phyloP scores from a whole-genome alignment of 2,329 filamentous ascomycete species.

The Pestalotiopsis sp. region DNA sequence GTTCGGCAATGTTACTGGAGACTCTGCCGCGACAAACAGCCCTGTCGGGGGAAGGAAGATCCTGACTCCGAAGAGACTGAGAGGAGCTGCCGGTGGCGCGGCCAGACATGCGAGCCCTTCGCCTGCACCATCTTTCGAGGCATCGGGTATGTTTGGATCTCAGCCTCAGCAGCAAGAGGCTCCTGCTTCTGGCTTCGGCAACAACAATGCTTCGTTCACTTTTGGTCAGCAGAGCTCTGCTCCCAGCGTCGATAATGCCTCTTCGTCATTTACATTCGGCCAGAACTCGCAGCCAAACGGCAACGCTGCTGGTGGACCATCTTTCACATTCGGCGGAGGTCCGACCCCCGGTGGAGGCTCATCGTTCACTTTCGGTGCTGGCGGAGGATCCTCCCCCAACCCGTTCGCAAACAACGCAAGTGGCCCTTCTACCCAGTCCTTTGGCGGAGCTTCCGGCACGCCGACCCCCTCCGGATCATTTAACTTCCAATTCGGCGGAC shows the following conservation, averaged over 20 bases:
- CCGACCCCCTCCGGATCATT: conserved; percentile 27
- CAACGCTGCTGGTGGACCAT: conserved; percentile 16
- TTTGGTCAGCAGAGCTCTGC: conserved; percentile 20
- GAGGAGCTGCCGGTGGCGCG: neutral
- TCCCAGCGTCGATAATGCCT: conserved; percentile 34
- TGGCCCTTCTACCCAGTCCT: conserved; percentile 21
- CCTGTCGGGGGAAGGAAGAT: conserved; percentile 9
- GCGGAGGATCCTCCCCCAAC: conserved; percentile 32
- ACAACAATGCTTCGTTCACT: conserved; percentile 20
- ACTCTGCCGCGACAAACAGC: neutral
- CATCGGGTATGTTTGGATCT: conserved; percentile 37
- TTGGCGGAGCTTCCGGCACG: conserved; percentile 21
- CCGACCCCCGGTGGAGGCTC: conserved; percentile 24
- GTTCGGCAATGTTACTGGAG: conserved; percentile 5
- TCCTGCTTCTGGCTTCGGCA: conserved; percentile 20
- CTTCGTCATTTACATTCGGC: conserved; percentile 12
- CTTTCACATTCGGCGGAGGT: conserved; percentile 29
- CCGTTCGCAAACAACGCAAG: conserved; percentile 26
- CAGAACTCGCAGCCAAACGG: conserved; percentile 17
- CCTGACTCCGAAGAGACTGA: conserved; percentile 10
- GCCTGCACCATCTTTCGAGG: conserved; percentile 24
- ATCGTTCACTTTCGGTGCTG: conserved; percentile 41
- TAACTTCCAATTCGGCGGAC: conserved; percentile 28
- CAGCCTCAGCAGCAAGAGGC: conserved; percentile 44
- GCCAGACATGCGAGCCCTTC: conserved; percentile 20